Evolutionary conservation across 129 eudicot genomes (phyloP).

Genomic region (Flaveria robusta): DNA sequence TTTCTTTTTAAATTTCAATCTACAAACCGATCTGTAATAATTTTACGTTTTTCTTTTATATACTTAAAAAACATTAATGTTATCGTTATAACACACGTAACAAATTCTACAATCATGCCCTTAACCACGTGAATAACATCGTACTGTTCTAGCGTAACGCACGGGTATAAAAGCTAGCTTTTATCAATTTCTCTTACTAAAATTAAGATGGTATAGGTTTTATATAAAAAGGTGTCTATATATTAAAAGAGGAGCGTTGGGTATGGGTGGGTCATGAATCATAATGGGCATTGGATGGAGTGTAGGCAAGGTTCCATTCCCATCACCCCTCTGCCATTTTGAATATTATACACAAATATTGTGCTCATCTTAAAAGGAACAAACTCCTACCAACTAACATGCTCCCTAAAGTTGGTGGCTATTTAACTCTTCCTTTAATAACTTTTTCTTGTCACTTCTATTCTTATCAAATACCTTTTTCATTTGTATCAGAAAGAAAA

Average conservation of each 20-base stretch:
- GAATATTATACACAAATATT: conserved; percentile 16
- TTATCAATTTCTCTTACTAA: too few relatives aligned
- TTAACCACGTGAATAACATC: too few relatives aligned
- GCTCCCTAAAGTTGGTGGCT: conserved; percentile 44
- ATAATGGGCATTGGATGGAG: conserved; percentile 34
- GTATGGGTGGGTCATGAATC: conserved; percentile 40
- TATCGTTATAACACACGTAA: too few relatives aligned
- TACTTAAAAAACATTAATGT: too few relatives aligned
- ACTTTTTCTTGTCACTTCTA: conserved; percentile 13
- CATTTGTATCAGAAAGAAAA: background rate
- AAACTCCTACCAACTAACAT: conserved; percentile 47
- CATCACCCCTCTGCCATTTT: conserved; percentile 18
- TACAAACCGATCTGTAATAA: too few relatives aligned
- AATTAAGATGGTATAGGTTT: too few relatives aligned
- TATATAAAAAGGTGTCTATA: background rate
- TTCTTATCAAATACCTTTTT: background rate
- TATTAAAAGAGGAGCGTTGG: conserved; percentile 7
- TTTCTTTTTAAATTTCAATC: too few relatives aligned
- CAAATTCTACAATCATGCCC: too few relatives aligned
- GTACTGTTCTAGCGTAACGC: too few relatives aligned
- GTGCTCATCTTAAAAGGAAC: conserved; percentile 39
- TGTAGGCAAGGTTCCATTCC: conserved; percentile 39
- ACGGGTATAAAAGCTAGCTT: too few relatives aligned
- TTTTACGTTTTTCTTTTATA: too few relatives aligned
- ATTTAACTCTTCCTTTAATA: conserved; percentile 25